These are phyloP conservation scores for Clonostachys rosea DNA, from an alignment of 2,329 filamentous ascomycete genomes.

Conservation along the genomic window DNA sequence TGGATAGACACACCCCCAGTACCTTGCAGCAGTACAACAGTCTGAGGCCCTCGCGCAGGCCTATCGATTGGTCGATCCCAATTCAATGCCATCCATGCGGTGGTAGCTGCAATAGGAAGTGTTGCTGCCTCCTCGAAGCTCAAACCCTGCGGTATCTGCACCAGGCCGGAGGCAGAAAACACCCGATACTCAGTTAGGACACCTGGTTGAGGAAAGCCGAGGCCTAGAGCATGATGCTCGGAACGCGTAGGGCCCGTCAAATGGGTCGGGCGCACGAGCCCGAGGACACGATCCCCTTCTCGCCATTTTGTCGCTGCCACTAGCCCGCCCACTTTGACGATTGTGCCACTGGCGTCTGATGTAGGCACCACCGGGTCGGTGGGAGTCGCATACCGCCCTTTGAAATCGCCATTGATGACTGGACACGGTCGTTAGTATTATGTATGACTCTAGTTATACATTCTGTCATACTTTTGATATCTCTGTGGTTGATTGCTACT, in stretches of 20 bases:
- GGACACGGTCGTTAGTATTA: background rate
- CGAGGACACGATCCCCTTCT: slow-evolving; percentile 7
- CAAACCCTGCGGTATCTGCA: slow-evolving; percentile 8
- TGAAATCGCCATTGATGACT: slow-evolving; percentile 3
- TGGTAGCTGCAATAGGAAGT: slow-evolving; percentile 7
- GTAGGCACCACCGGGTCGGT: background rate
- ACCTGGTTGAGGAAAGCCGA: slow-evolving; percentile 2
- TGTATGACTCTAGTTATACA: background rate
- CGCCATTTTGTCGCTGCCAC: slow-evolving; percentile 3
- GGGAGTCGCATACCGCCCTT: background rate
- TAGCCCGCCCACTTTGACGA: slow-evolving; percentile 1
- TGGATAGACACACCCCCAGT: slow-evolving; percentile 41
- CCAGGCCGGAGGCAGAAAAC: slow-evolving; percentile 7
- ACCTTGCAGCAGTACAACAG: slow-evolving; percentile 40
- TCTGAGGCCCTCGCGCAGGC: slow-evolving; percentile 13
- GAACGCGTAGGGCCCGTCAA: slow-evolving; percentile 5
- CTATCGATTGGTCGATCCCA: slow-evolving; percentile 1
- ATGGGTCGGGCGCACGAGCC: slow-evolving; percentile 5
- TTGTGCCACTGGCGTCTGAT: slow-evolving; percentile 1
- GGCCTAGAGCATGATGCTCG: slow-evolving; percentile 3
- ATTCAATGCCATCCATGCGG: slow-evolving; percentile 9
- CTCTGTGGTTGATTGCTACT: slow-evolving; percentile 2
- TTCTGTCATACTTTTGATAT: slow-evolving; percentile 1
- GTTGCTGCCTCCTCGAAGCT: slow-evolving; percentile 9
- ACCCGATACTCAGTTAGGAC: slow-evolving; percentile 8